Conservation (phyloP, 345 rosid genomes). For the Pelargonium nanum region DNA sequence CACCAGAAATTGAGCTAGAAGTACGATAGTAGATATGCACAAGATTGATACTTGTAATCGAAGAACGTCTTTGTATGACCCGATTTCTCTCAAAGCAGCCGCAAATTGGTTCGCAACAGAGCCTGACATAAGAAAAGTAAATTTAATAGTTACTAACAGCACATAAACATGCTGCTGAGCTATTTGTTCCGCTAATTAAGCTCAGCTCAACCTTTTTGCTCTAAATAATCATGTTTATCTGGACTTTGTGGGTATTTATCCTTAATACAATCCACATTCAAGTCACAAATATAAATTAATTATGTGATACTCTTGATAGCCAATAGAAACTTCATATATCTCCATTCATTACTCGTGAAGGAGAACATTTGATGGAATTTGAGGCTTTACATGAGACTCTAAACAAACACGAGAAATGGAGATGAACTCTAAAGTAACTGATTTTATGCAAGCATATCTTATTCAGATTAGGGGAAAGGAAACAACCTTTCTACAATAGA, state of each 20-base stretch:
- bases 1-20: neutral
- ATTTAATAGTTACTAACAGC: neutral
- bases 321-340: neutral
- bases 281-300: neutral
- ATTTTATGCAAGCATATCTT: neutral
- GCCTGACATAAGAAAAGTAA: constrained; percentile 36
- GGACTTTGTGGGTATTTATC: neutral
- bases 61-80: constrained; percentile 93
- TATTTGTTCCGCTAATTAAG: neutral
- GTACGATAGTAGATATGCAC: neutral
- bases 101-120: constrained; percentile 99
- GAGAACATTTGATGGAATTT: neutral
- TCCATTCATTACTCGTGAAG: neutral
- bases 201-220: neutral
- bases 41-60: constrained; percentile 64
- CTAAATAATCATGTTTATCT: neutral
- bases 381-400: neutral
- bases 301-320: neutral
- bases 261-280: neutral
- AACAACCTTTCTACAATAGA: too few species aligned
- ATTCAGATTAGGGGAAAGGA: too few species aligned
- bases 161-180: too few species aligned
- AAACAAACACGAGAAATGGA: neutral
- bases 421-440: neutral
- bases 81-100: constrained; percentile 95